Conservation (phyloP, 1,284 basidiomycete species). For the Cryptococcus sp. region DNA sequence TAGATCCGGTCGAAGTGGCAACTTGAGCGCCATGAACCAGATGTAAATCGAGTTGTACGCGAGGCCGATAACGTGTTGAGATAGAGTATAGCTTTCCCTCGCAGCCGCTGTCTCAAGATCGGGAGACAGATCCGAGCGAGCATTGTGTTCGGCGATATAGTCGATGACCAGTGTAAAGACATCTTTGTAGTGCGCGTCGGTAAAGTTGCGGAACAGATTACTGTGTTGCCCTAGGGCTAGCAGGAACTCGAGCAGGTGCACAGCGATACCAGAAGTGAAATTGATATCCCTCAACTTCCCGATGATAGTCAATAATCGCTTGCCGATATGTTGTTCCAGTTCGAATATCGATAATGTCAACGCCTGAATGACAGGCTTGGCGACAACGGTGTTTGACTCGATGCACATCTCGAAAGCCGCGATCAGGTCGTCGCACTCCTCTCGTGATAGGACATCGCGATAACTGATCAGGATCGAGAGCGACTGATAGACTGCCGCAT, state of each 20-base stretch:
- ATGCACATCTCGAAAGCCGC: conserved; percentile 82
- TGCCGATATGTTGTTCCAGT: conserved; percentile 78
- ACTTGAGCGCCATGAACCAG: conserved; percentile 90
- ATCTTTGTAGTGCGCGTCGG: conserved; percentile 86
- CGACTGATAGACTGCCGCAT: conserved; percentile 83
- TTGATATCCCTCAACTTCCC: conserved; percentile 92
- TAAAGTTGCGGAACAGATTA: conserved; percentile 85
- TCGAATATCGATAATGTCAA: conserved; percentile 88
- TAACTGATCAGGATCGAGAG: conserved; percentile 89
- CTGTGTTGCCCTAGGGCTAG: conserved; percentile 80
- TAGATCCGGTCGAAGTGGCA: conserved; percentile 80
- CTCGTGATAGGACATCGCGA: conserved; percentile 67
- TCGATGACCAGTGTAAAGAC: conserved; percentile 94
- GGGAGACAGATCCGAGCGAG: conserved; percentile 50
- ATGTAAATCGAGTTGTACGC: conserved; percentile 91
- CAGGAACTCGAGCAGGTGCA: conserved; percentile 93
- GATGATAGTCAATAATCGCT: conserved; percentile 76
- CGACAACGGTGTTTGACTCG: conserved; percentile 69
- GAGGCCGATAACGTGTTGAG: conserved; percentile 91
- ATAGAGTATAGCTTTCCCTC: conserved; percentile 77
- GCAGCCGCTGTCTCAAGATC: conserved; percentile 61
- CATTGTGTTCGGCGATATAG: conserved; percentile 83
- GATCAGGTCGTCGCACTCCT: conserved; percentile 67
- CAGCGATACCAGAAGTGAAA: conserved; percentile 88
- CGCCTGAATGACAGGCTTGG: conserved; percentile 89